Base-by-base conservation (phyloP, 2,329 filamentous ascomycete genomes). In the Elsinoe ampelina region DNA sequence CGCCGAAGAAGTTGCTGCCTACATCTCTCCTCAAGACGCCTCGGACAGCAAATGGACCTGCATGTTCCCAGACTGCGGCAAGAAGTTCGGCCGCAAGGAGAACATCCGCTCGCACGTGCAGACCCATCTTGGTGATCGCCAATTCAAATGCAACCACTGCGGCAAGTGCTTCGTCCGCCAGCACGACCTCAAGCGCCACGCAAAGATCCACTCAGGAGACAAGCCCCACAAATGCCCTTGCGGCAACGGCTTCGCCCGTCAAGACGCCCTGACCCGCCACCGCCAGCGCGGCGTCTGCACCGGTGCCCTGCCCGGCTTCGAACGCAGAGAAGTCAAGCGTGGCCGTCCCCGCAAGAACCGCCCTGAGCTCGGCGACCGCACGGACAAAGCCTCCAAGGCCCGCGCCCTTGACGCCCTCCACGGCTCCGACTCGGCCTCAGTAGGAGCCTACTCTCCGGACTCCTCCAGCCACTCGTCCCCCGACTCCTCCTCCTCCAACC, bases 81-180 rank as follows among this genome's bases (percentile, higher is more conserved):
- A 95, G 71, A 82, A 84, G 55, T 97, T 98, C 68, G 92, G 91
- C n/a, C 83, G 93, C 64, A 95, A 96, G 71, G 93, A 98, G 71
- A 97, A 98, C 73, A 96, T 97, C 76, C 95, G 95, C 70, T 95
- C 91, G 0, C 93, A 98, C 70, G 89, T 98, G 12, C 93, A 98
- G 73, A 98, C 93, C 2, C 93, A 98, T 72, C 84, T 98, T 61
- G 93, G 95, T 65, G 93, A 98, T 70, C 82, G 93, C 48, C 93
- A 96, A 69, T 98, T 89, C 74, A 86, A 89, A 71, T 98, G 93
- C 73, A 90, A 92, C 45, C 85, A 87, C 57, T 98, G 93, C 75
- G 80, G 86, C 54, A 97, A 97, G 74, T 92, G 90, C 73, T 98
- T 98, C 69, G 93, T 97, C 41, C 86, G 93, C 36, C 91, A 95